Conservation (phyloP, 768 basidiomycete genomes). For the Suillus lakei region DNA sequence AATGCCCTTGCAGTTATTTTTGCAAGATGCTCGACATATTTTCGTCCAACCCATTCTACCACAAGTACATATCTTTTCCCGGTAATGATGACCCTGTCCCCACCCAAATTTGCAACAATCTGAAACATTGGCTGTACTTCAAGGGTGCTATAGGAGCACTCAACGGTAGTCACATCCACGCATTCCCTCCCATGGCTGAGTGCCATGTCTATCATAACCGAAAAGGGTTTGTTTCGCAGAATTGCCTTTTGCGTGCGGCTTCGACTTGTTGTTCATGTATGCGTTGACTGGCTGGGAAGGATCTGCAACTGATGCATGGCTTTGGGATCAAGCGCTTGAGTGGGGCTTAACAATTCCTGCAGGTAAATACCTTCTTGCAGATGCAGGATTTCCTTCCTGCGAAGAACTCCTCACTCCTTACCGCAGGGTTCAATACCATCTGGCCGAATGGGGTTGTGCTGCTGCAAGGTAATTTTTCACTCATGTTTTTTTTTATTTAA, state of each 20-base stretch:
- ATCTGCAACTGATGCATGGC: conserved; percentile 13
- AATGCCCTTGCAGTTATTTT: conserved; percentile 21
- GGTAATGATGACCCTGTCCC: conserved; percentile 13
- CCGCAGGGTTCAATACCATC: conserved; percentile 40
- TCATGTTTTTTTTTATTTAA: conserved; percentile 29
- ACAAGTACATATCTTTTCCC: conserved; percentile 23
- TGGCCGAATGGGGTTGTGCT: conserved; percentile 36
- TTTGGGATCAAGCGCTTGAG: conserved; percentile 15
- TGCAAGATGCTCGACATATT: conserved; percentile 24
- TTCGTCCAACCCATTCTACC: conserved; percentile 30
- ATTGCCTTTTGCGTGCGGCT: conserved; percentile 19
- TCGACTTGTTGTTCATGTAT: conserved; percentile 20
- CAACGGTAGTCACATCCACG: conserved; percentile 20
- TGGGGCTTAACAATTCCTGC: conserved; percentile 35
- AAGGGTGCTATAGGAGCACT: conserved; percentile 38
- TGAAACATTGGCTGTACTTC: conserved; percentile 38
- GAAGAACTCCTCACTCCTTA: conserved; percentile 41
- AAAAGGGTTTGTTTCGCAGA: conserved; percentile 19
- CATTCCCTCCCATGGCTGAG: conserved; percentile 1
- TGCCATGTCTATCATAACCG: conserved; percentile 14
- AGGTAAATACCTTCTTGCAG: conserved; percentile 38
- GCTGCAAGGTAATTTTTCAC: conserved; percentile 3
- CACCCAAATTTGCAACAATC: conserved; percentile 23
- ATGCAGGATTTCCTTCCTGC: conserved; percentile 8
- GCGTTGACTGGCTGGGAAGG: conserved; percentile 23